Percentiles rank a stretch among this genome's conserved stretches.
Conservation (phyloP, 805 yeast genomes). For the Wickerhamiella spandovensis region DNA sequence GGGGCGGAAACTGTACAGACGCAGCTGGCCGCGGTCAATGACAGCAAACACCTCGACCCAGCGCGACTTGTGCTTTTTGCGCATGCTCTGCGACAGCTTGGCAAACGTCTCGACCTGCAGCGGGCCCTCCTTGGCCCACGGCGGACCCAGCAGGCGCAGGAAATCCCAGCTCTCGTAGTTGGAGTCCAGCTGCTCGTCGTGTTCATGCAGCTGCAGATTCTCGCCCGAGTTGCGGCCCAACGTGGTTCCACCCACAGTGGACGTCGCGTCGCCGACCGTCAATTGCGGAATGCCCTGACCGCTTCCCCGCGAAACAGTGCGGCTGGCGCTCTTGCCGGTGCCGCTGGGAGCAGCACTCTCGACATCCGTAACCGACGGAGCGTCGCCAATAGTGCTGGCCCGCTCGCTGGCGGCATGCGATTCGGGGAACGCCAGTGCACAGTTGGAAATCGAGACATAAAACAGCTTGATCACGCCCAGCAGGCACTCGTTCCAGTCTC, state of each 20-base stretch:
- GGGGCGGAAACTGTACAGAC: constrained; percentile 38
- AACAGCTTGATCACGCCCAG: constrained; percentile 4
- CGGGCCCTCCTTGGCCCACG: constrained; percentile 67
- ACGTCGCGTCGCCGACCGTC: background rate
- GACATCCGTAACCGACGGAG: background rate
- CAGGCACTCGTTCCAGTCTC: constrained; percentile 6
- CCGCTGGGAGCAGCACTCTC: background rate
- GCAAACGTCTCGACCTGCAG: constrained; percentile 24
- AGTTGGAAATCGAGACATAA: constrained; percentile 5
- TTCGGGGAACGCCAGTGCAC: constrained; percentile 7
- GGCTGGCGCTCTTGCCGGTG: background rate
- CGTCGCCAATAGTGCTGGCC: background rate
- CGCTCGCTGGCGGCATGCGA: constrained; percentile 1
- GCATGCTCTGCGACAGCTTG: constrained; percentile 5
- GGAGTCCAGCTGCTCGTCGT: constrained; percentile 14
- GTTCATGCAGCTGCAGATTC: constrained; percentile 4
- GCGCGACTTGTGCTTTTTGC: constrained; percentile 19
- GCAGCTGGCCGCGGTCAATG: constrained; percentile 52
- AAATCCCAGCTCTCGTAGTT: constrained; percentile 25
- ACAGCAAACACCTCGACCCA: constrained; percentile 49
- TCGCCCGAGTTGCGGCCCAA: constrained; percentile 3
- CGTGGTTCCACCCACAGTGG: constrained; percentile 2
- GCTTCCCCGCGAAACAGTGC: background rate
- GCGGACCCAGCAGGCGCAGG: constrained; percentile 57
- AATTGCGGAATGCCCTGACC: background rate